Evolutionary conservation across 768 basidiomycete species (phyloP), one percentile per base, ranked within the genome.

Genomic region (Tulasnella sp.): DNA sequence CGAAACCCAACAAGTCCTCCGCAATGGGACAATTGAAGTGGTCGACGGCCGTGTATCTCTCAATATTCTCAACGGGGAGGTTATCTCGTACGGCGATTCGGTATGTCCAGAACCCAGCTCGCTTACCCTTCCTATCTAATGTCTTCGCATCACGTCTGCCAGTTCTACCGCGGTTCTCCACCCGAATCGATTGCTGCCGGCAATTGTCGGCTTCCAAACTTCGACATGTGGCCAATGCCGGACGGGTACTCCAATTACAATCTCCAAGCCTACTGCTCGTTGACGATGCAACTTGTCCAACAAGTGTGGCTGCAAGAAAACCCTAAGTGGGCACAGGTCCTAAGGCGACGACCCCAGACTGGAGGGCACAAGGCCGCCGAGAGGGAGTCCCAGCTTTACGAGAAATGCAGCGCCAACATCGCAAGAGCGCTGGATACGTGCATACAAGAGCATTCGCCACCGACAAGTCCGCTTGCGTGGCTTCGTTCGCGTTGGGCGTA

Each of bases 1-100:
- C 76, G 95, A 95, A 78, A 88, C 90, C 74, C 86, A 89, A 76
- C 95, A 99, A 81, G 75, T 91, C 72, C n/a, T 47, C 1, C 44
- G 40, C 41, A 81, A 95, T 77, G 88, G 91, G 72, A 94, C 94
- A 17, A 82, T 96, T 59, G 92, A 96, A 78, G 93, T 99, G 16
- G 85, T 86, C 14, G 92, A 97, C 77, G 92, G 91, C 34, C 90
- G 97, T 80, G 86, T 97, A 82, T 98, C 98, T 79, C 81, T 99
- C 78, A 97, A 98, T 82, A 83, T 98, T 80, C 89, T 89, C 80
- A 86, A 91, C 69, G 94, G 93, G 47, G 81, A 85, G 76, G 85
- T 98, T 22, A 77, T 98, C 62, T 95, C 93, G 0, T 93, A 89
- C 76, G 95, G 95, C 59, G 90, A 90, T 78, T 95, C 93, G 75